A percentile compares a stretch with the other conserved stretches of the same genome.
phyloP scores from a whole-genome alignment of 495 filamentous ascomycete genomes.

The Xylaria grammica region DNA sequence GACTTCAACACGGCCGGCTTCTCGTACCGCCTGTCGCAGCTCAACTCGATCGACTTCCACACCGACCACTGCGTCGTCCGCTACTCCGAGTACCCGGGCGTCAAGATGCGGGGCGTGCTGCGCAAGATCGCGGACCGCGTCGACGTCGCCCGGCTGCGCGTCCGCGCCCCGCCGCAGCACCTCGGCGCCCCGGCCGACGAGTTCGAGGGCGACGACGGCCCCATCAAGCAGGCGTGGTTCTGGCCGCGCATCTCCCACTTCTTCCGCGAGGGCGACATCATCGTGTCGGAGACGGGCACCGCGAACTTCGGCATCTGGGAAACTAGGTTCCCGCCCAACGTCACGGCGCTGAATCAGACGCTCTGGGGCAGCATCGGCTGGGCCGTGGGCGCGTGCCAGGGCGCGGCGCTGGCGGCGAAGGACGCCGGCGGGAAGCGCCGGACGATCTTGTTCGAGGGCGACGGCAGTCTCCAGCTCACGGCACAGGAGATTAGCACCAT shows the following conservation, averaged over 20 bases:
- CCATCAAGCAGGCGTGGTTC: constrained; percentile 83
- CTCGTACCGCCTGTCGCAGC: constrained; percentile 79
- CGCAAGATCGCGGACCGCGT: constrained; percentile 69
- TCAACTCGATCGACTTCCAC: constrained; percentile 88
- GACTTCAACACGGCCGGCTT: constrained; percentile 95
- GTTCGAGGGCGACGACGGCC: constrained; percentile 25
- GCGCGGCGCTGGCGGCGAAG: constrained; percentile 72
- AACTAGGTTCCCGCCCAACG: constrained; percentile 75
- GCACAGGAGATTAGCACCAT: constrained; percentile 88
- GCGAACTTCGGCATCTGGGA: constrained; percentile 91
- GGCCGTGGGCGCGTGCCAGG: constrained; percentile 78
- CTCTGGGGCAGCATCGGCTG: constrained; percentile 91
- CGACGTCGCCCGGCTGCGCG: constrained; percentile 61
- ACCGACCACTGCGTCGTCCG: constrained; percentile 74
- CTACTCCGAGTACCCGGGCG: constrained; percentile 82
- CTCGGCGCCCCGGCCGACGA: constrained; percentile 57
- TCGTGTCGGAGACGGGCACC: constrained; percentile 90
- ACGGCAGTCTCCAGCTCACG: constrained; percentile 85
- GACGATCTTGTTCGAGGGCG: constrained; percentile 85
- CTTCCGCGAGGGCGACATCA: constrained; percentile 74
- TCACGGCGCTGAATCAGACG: constrained; percentile 80
- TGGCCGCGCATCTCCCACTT: constrained; percentile 84
- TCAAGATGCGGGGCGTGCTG: constrained; percentile 87
- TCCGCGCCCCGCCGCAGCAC: constrained; percentile 51
- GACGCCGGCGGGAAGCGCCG: constrained; percentile 58